Base-by-base conservation (phyloP, 148 eudicot species). In the Amaranthus cruentus region DNA sequence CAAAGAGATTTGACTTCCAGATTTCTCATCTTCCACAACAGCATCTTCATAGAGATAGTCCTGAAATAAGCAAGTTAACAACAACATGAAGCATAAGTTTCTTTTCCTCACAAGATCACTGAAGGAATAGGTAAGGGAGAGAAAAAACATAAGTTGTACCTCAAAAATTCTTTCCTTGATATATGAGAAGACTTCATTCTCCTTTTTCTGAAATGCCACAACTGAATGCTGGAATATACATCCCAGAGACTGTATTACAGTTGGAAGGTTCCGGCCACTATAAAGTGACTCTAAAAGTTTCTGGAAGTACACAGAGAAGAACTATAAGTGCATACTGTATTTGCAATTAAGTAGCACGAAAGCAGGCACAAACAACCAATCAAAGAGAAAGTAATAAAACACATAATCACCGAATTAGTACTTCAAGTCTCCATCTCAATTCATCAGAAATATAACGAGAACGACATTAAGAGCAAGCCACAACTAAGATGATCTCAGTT, bases 161-260 rank as follows among this genome's bases (percentile, higher is more conserved):
- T 64, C 82, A 59, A 95, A 84, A 70, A 91, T 70, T 55, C 76
- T 73, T 72, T 86, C 84, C 61, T 78, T 62, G 66, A 95, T 90
- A 79, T 80, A 87, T 43, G 72, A 78, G 62, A 77, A 73, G 67
- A 95, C 85, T 67, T 81, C 88, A 76, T 77, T 77, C 72, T 78
- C 84, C 58, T 82, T 89, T 65, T 78, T 74, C 77, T 95, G 88
- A 83, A 86, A 90, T 72, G 88, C 73, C 74, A 83, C 69, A 77
- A 77, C 72, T 68, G 84, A 87, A 83, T 88, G 84, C 64, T 87
- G 93, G 70, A 96, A 89, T 62, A 90, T 46, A 70, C 96, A 91
- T 73, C 99, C 96, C 80, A 92, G 82, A 46, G 99, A 88, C 78
- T 91, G 96, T 86, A 95, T 74, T 48, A 86, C 88, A 69, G 94